phyloP scores from a whole-genome alignment of 768 basidiomycete species.

The Tremella mesenterica region DNA sequence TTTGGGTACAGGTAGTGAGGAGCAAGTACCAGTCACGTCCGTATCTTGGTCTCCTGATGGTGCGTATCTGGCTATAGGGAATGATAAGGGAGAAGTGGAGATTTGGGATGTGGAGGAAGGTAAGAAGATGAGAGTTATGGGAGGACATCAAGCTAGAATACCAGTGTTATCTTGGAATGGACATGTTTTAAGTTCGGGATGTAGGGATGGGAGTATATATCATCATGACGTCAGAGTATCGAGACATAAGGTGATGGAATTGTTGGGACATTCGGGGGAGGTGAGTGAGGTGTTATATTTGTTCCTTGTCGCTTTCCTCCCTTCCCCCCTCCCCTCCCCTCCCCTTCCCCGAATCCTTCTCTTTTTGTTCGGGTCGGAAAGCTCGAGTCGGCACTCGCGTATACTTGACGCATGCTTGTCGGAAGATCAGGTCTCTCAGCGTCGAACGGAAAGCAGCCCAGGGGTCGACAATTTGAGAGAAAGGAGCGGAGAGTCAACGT shows the following conservation, averaged over 20 bases:
- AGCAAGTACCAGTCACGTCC: constrained; percentile 27
- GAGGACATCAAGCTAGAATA: constrained; percentile 67
- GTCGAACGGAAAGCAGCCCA: too few relatives aligned
- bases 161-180: constrained; percentile 79
- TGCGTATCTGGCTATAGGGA: constrained; percentile 69
- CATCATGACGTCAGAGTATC: constrained; percentile 89
- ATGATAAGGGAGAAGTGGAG: constrained; percentile 75
- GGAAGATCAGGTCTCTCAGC: too few relatives aligned
- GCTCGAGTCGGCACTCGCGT: too few relatives aligned
- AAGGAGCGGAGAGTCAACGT: too few relatives aligned
- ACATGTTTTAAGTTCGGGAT: constrained; percentile 77
- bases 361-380: too few relatives aligned
- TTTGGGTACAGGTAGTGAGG: constrained; percentile 32
- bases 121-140: constrained; percentile 81
- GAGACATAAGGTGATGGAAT: constrained; percentile 78
- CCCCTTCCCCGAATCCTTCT: too few relatives aligned
- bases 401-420: too few relatives aligned
- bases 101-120: constrained; percentile 84
- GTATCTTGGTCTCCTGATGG: constrained; percentile 47
- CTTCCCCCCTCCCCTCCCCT: too few relatives aligned
- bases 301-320: too few relatives aligned
- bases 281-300: constrained; percentile 48
- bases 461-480: too few relatives aligned
- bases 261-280: constrained; percentile 82
- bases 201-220: constrained; percentile 88